Conservation (phyloP, 2,329 filamentous ascomycete genomes). For the Alternaria triticimaculans region DNA sequence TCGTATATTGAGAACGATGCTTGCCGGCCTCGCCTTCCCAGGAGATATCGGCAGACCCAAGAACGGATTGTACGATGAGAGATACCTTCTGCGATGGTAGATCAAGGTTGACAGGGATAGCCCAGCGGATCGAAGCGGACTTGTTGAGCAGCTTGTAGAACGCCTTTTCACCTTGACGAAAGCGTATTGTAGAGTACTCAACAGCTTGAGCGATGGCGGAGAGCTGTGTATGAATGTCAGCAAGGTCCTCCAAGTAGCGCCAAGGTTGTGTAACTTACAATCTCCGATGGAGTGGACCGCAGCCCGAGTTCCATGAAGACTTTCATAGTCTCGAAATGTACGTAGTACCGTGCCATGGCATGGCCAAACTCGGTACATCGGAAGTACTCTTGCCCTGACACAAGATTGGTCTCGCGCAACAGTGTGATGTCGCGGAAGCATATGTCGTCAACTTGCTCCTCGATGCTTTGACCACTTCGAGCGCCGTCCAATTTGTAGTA, state of each 20-base stretch:
- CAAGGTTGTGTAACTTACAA: constrained; percentile 60
- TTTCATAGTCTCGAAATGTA: constrained; percentile 82
- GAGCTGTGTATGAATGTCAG: constrained; percentile 58
- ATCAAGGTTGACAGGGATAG: constrained; percentile 71
- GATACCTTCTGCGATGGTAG: constrained; percentile 76
- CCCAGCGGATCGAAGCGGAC: constrained; percentile 70
- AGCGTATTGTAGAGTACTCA: constrained; percentile 75
- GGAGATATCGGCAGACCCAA: constrained; percentile 67
- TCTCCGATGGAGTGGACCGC: constrained; percentile 67
- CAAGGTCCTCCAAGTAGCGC: background rate
- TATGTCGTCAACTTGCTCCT: constrained; percentile 72
- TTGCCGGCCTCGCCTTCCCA: constrained; percentile 63
- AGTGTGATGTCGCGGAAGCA: constrained; percentile 72
- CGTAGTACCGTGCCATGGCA: constrained; percentile 83
- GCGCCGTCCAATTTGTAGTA: constrained; percentile 72
- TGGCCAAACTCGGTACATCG: constrained; percentile 74
- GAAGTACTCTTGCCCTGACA: constrained; percentile 59
- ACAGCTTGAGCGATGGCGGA: constrained; percentile 69
- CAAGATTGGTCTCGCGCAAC: constrained; percentile 66
- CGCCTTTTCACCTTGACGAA: constrained; percentile 72
- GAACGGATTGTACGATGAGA: constrained; percentile 75
- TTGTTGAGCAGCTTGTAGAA: constrained; percentile 77
- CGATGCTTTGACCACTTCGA: constrained; percentile 57
- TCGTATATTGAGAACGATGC: constrained; percentile 62
- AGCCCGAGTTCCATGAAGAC: constrained; percentile 67